Conservation (phyloP, 2,329 filamentous ascomycete species). For the Penicillium hordei region DNA sequence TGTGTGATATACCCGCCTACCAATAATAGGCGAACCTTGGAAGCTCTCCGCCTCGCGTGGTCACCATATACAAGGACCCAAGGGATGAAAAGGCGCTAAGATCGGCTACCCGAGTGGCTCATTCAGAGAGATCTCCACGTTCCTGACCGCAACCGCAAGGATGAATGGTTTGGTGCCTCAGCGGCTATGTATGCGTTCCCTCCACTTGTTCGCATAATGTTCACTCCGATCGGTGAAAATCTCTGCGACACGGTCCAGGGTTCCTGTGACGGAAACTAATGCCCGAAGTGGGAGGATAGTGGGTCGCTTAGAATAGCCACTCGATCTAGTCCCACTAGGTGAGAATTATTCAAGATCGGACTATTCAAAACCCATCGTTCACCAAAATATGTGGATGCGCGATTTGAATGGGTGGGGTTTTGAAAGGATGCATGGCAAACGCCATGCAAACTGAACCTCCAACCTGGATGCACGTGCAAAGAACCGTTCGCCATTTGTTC, state of each 20-base stretch:
- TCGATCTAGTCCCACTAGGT: background rate
- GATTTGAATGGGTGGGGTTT: background rate
- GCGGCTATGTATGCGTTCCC: background rate
- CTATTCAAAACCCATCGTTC: background rate
- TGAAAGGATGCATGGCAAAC: background rate
- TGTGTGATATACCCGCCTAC: background rate
- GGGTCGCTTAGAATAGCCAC: background rate
- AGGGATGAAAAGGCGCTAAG: conserved; percentile 12
- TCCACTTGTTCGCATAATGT: background rate
- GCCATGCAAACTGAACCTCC: conserved; percentile 1
- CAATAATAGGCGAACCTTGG: background rate
- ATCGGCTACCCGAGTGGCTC: conserved; percentile 15
- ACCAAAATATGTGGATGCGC: background rate
- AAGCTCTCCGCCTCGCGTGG: background rate
- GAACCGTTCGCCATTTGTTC: background rate
- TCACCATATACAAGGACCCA: background rate
- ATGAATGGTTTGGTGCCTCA: background rate
- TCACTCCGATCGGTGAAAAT: background rate
- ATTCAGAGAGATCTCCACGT: conserved; percentile 17
- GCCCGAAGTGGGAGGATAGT: background rate
- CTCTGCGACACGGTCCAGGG: background rate
- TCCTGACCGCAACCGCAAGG: background rate
- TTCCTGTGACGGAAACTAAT: background rate
- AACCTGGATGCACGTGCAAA: background rate
- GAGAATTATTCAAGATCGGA: background rate